phyloP scores from a whole-genome alignment of 352 stramenopile genomes.

The Phytophthora boehmeriae region DNA sequence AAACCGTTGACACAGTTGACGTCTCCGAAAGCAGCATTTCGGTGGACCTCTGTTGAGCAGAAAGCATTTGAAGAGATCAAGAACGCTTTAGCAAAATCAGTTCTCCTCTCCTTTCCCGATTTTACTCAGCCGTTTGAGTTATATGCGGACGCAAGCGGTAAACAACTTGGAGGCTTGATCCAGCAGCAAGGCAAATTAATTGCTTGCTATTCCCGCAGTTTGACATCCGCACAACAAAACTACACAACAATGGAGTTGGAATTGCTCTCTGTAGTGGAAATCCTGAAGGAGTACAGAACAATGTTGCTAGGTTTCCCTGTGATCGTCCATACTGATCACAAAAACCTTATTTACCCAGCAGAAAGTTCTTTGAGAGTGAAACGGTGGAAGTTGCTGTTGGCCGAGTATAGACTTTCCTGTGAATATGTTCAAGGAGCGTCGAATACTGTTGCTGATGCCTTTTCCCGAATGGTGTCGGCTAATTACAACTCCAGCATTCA shows the following conservation, averaged over 20 bases:
- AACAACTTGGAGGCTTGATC: constrained; percentile 3
- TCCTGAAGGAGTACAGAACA: constrained; percentile 12
- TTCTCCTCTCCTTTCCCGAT: constrained; percentile 10
- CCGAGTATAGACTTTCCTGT: background rate
- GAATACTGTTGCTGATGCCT: constrained; percentile 5
- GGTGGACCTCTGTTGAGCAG: constrained; percentile 5
- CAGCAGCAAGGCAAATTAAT: background rate
- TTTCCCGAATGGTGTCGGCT: constrained; percentile 14
- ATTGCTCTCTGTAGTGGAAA: constrained; percentile 10
- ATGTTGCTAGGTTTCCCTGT: constrained; percentile 18
- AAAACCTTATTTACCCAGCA: constrained; percentile 10
- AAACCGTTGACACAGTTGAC: background rate
- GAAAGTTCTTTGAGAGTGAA: constrained; percentile 15
- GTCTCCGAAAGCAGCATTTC: background rate
- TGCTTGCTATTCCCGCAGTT: constrained; percentile 4
- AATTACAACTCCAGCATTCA: background rate
- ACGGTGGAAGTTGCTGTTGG: constrained; percentile 7
- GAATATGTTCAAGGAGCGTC: constrained; percentile 1
- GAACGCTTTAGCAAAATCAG: background rate
- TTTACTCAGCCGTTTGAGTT: constrained; percentile 9
- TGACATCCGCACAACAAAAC: constrained; percentile 5
- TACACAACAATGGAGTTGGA: constrained; percentile 19
- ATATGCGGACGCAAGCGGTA: constrained; percentile 9
- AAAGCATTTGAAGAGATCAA: constrained; percentile 9
- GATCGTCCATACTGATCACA: constrained; percentile 16